phyloP scores from a whole-genome alignment of 495 filamentous ascomycete species.

The Lophiotrema nucula region DNA sequence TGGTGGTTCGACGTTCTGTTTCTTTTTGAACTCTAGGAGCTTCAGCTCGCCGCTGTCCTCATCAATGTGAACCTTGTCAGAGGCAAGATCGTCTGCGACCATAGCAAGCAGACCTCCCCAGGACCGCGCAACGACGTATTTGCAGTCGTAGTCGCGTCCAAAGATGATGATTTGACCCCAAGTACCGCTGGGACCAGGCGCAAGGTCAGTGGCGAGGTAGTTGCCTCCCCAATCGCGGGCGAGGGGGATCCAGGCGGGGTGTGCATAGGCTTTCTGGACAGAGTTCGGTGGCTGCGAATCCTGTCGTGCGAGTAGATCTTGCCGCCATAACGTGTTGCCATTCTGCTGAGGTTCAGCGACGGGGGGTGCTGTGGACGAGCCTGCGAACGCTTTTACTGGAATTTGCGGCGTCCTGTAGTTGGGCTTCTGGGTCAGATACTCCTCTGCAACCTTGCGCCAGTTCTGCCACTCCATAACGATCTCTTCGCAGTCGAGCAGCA shows the following conservation, averaged over 20 bases:
- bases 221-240: constrained; percentile 98
- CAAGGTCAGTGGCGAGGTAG: constrained; percentile 89
- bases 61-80: constrained; percentile 82
- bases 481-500: constrained; percentile 97
- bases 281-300: constrained; percentile 82
- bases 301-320: constrained; percentile 80
- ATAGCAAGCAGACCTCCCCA: constrained; percentile 86
- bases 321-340: constrained; percentile 70
- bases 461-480: constrained; percentile 98
- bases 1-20: constrained; percentile 78
- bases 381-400: constrained; percentile 67
- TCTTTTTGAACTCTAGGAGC: constrained; percentile 80
- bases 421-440: constrained; percentile 66
- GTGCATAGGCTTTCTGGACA: constrained; percentile 90
- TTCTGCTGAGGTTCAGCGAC: constrained; percentile 41
- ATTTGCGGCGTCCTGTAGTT: constrained; percentile 48
- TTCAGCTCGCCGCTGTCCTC: constrained; percentile 91
- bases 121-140: constrained; percentile 90
- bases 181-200: constrained; percentile 82
- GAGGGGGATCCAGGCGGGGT: constrained; percentile 93
- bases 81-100: constrained; percentile 84
- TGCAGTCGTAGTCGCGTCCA: constrained; percentile 96
- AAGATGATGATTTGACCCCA: constrained; percentile 98
- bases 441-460: constrained; percentile 88
- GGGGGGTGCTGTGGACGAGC: constrained; percentile 46